Evolutionary conservation across 495 filamentous ascomycete genomes (phyloP).

Genomic region (Xylaria intraflava): DNA sequence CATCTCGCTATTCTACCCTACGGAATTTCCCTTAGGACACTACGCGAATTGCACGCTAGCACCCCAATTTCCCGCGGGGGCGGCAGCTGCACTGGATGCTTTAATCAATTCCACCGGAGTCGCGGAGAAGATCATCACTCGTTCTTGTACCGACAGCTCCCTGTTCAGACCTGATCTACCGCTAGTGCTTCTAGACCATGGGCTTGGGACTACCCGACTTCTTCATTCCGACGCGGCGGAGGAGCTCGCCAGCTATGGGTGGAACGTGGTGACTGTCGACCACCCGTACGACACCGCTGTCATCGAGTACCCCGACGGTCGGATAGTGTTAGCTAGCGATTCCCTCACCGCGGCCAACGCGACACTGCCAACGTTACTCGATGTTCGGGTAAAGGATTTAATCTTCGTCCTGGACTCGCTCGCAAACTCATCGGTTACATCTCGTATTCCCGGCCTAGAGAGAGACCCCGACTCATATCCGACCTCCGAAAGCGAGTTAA

Average conservation of each 20-base stretch:
- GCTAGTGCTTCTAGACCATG: slow-evolving; percentile 38
- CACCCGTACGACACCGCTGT: slow-evolving; percentile 43
- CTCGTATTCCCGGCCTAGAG: slow-evolving; percentile 2
- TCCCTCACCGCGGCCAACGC: not conserved
- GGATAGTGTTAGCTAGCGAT: slow-evolving; percentile 8
- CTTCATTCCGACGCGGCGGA: slow-evolving; percentile 35
- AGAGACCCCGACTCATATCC: not conserved
- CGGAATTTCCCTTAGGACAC: not conserved
- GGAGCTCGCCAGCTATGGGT: slow-evolving; percentile 44
- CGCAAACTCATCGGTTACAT: slow-evolving; percentile 2
- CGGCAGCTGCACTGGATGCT: slow-evolving; percentile 8
- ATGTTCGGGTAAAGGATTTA: slow-evolving; percentile 10
- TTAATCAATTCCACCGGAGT: not conserved
- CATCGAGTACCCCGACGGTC: slow-evolving; percentile 47
- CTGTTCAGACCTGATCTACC: slow-evolving; percentile 1
- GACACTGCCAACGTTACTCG: not conserved
- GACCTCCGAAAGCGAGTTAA: not conserved
- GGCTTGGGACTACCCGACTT: slow-evolving; percentile 21
- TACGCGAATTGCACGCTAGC: slow-evolving; percentile 13
- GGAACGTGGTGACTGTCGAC: slow-evolving; percentile 44
- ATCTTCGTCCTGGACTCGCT: slow-evolving; percentile 8
- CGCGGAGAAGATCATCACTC: slow-evolving; percentile 10
- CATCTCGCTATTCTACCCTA: slow-evolving; percentile 32
- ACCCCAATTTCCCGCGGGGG: slow-evolving; percentile 18
- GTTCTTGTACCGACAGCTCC: slow-evolving; percentile 4